phyloP scores from a whole-genome alignment of 495 filamentous ascomycete genomes.

The Chaetomium tenue region DNA sequence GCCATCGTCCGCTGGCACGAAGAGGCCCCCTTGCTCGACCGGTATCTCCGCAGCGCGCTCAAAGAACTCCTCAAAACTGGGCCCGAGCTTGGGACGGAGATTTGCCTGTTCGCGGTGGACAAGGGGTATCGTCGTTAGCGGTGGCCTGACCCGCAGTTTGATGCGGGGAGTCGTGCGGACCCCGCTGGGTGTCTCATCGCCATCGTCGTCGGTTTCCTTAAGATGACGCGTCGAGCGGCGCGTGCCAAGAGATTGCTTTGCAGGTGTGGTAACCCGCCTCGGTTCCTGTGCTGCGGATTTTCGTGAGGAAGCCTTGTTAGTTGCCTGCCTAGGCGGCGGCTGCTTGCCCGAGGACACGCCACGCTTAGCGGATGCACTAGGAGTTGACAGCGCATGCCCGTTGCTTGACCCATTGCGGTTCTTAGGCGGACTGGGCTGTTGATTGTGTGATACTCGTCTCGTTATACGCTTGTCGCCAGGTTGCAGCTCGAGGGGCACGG shows the following conservation, averaged over 20 bases:
- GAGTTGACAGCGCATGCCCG: constrained; percentile 23
- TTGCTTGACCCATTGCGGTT: constrained; percentile 23
- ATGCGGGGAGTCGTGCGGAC: constrained; percentile 41
- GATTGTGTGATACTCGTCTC: constrained; percentile 41
- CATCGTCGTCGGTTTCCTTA: constrained; percentile 33
- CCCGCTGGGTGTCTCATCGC: constrained; percentile 26
- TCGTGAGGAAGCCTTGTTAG: constrained; percentile 23
- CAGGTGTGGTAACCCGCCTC: constrained; percentile 33
- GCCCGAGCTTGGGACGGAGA: constrained; percentile 45
- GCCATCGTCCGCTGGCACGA: constrained; percentile 53
- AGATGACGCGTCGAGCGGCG: constrained; percentile 41
- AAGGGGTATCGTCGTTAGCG: constrained; percentile 46
- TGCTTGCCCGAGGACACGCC: constrained; percentile 26
- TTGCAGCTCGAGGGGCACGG: constrained; percentile 66
- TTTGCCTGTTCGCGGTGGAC: constrained; percentile 55
- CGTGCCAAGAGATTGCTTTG: constrained; percentile 39
- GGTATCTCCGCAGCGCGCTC: constrained; percentile 44
- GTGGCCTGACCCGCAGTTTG: constrained; percentile 43
- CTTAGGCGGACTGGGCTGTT: constrained; percentile 29
- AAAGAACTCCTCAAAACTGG: constrained; percentile 55
- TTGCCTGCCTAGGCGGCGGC: constrained; percentile 18
- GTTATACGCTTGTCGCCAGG: constrained; percentile 61
- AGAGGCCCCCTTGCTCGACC: constrained; percentile 51
- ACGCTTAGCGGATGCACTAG: constrained; percentile 21
- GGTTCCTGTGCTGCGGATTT: constrained; percentile 26